Percentiles rank a stretch among this genome's conserved stretches.
phyloP scores from a whole-genome alignment of 2,329 filamentous ascomycete species.

The Catunica adiposa region DNA sequence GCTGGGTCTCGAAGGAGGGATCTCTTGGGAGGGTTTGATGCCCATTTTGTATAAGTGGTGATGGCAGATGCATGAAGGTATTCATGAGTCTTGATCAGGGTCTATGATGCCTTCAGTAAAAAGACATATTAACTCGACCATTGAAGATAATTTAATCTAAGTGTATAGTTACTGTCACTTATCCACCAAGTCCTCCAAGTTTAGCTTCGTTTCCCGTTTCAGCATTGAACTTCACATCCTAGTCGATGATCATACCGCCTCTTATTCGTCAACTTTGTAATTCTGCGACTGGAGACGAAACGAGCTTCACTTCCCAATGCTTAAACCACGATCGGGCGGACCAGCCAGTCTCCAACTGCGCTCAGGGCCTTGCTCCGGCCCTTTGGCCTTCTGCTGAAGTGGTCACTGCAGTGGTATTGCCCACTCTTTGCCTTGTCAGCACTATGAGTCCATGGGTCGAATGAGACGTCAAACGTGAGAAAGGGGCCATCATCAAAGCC shows the following conservation, averaged over 20 bases:
- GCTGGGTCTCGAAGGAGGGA: not conserved
- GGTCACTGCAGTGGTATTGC: not conserved
- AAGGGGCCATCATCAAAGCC: not conserved
- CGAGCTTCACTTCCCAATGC: not conserved
- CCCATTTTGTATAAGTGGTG: not conserved
- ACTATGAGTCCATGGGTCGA: not conserved
- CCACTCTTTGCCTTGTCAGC: not conserved
- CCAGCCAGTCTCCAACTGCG: no score
- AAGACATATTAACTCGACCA: no score
- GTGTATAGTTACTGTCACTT: no score
- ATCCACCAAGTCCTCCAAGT: not conserved
- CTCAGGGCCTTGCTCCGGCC: not conserved
- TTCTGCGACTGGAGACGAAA: slow-evolving; percentile 1
- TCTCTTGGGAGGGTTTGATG: not conserved
- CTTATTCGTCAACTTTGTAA: not conserved
- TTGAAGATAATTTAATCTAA: no score
- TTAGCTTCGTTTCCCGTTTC: not conserved
- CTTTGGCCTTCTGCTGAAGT: not conserved
- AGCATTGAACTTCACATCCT: not conserved
- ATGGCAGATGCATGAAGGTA: no score
- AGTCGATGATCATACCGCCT: slow-evolving; percentile 1
- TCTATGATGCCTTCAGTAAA: no score
- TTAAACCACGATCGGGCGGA: not conserved
- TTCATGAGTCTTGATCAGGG: no score
- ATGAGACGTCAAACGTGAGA: not conserved